Percentiles rank a stretch among this genome's conserved stretches.
Evolutionary conservation across 768 basidiomycete genomes (phyloP).

Genomic region (Goffeauzyma gilvescens): DNA sequence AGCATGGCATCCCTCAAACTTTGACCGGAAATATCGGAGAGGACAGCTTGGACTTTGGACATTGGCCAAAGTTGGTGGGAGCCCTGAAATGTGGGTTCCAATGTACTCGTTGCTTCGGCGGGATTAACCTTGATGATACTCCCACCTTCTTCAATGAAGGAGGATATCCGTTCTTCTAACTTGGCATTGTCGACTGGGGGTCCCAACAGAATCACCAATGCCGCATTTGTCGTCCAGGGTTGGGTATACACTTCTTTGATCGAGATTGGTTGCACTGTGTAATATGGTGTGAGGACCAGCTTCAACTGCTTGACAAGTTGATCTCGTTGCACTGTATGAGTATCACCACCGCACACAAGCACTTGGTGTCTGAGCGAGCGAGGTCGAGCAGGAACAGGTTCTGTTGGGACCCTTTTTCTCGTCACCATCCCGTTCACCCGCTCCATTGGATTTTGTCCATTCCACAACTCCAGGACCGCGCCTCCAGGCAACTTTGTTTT

Average conservation of each 20-base stretch:
- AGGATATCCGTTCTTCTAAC: conserved; percentile 38
- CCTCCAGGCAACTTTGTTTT: not conserved
- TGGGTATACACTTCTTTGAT: conserved; percentile 42
- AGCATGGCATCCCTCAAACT: too few relatives aligned
- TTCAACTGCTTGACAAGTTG: not conserved
- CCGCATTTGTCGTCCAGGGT: conserved; percentile 59
- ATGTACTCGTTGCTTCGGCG: conserved; percentile 40
- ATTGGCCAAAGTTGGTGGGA: conserved; percentile 22
- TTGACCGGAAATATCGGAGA: too few relatives aligned
- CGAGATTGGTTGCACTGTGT: conserved; percentile 55
- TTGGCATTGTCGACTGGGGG: conserved; percentile 31
- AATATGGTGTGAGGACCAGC: conserved; percentile 46
- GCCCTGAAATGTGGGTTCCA: conserved; percentile 27
- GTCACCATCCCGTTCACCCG: not conserved
- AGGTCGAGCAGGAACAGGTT: too few relatives aligned
- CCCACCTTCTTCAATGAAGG: conserved; percentile 52
- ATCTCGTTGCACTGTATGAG: too few relatives aligned
- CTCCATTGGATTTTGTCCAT: not conserved
- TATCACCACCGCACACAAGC: too few relatives aligned
- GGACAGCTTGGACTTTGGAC: conserved; percentile 21
- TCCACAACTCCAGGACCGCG: conserved; percentile 3
- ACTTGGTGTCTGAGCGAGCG: too few relatives aligned
- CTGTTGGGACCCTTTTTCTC: too few relatives aligned
- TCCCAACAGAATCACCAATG: conserved; percentile 62
- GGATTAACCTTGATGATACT: conserved; percentile 51